These are phyloP conservation scores for Epichloe festucae DNA, from an alignment of 2,329 filamentous ascomycete species.

Conservation along the genomic window DNA sequence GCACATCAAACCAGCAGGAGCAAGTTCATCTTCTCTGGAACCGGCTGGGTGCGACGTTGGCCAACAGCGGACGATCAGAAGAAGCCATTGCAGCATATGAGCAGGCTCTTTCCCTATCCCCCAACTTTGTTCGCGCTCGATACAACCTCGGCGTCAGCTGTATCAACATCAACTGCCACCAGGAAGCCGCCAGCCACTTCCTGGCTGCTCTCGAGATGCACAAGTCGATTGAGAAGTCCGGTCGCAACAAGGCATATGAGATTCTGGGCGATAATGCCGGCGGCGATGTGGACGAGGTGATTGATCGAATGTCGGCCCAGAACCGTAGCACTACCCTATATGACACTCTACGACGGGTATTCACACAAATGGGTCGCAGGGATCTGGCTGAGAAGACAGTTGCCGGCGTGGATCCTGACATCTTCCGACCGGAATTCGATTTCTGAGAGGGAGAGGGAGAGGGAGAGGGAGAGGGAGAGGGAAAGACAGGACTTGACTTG, in stretches of 20 bases:
- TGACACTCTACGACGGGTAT: slow-evolving; percentile 88
- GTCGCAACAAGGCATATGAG: slow-evolving; percentile 70
- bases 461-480: slow-evolving; percentile 9
- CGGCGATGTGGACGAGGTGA: slow-evolving; percentile 47
- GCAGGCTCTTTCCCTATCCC: slow-evolving; percentile 74
- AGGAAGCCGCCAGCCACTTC: slow-evolving; percentile 84
- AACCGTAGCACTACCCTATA: slow-evolving; percentile 96
- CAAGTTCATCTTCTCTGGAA: slow-evolving; percentile 97
- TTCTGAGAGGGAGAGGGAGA: slow-evolving; percentile 36
- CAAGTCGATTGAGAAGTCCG: slow-evolving; percentile 78
- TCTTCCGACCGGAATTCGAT: slow-evolving; percentile 82
- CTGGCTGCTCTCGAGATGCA: slow-evolving; percentile 91
- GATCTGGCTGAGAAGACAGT: slow-evolving; percentile 83
- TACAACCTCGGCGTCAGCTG: slow-evolving; percentile 96
- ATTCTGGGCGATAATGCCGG: slow-evolving; percentile 49
- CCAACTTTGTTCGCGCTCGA: slow-evolving; percentile 91
- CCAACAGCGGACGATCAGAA: slow-evolving; percentile 85
- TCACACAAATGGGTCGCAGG: slow-evolving; percentile 83
- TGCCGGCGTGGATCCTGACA: slow-evolving; percentile 78
- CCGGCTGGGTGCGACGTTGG: slow-evolving; percentile 84
- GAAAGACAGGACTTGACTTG: no score
- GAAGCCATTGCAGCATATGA: slow-evolving; percentile 96
- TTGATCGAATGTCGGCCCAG: slow-evolving; percentile 82
- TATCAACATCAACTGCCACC: slow-evolving; percentile 94
- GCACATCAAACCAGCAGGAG: slow-evolving; percentile 68